These are phyloP conservation scores for Podila minutissima DNA, from an alignment of 192 early-diverging fungal species.

Conservation along the genomic window DNA sequence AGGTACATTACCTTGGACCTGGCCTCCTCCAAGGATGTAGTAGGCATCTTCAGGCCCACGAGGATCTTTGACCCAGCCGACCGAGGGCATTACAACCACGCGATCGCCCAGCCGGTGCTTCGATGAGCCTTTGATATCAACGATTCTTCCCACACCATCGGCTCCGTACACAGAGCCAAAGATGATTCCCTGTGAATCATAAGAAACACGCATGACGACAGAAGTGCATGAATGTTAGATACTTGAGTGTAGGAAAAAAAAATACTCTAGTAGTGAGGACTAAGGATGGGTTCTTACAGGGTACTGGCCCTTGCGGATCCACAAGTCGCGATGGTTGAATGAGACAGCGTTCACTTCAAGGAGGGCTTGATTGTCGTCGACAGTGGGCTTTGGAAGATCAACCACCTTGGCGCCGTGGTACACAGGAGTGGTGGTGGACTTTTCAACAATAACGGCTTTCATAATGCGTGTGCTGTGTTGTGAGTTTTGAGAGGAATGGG, in stretches of 20 bases:
- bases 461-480: not conserved
- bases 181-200: slow-evolving; percentile 37
- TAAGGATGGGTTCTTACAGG: slow-evolving; percentile 27
- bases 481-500: not conserved
- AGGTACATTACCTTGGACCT: slow-evolving; percentile 16
- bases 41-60: slow-evolving; percentile 64
- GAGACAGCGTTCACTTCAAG: slow-evolving; percentile 36
- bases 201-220: not conserved
- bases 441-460: slow-evolving; percentile 37
- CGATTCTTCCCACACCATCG: slow-evolving; percentile 66
- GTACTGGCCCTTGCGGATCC: slow-evolving; percentile 62
- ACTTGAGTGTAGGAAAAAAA: not conserved
- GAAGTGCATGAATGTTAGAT: not conserved
- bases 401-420: slow-evolving; percentile 29
- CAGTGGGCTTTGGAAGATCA: slow-evolving; percentile 21
- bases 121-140: slow-evolving; percentile 34
- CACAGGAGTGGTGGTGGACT: slow-evolving; percentile 10
- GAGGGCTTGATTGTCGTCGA: slow-evolving; percentile 19
- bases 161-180: slow-evolving; percentile 63
- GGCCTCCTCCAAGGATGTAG: slow-evolving; percentile 48
- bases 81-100: slow-evolving; percentile 62
- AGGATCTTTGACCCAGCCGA: slow-evolving; percentile 65
- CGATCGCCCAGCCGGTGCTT: slow-evolving; percentile 36
- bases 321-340: slow-evolving; percentile 47
- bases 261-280: not conserved